Base-by-base conservation (phyloP, 192 early-diverging fungal genomes). In the Chytriomyces sp. region DNA sequence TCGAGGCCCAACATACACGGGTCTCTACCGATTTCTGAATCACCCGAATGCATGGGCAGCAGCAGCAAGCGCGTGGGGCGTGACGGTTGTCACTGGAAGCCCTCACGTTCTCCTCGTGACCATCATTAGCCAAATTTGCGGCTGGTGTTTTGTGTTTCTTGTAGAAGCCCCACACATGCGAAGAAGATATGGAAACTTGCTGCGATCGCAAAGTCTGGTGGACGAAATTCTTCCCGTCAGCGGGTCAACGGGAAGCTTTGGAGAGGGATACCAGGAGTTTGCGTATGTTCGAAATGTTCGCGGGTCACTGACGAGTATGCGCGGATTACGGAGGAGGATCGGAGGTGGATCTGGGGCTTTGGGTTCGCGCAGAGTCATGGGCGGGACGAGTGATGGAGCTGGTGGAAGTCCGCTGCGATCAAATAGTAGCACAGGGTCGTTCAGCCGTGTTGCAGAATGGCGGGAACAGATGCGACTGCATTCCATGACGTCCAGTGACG, bases 141-240 rank as follows among this genome's bases (percentile, higher is more conserved):
- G 91, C 77, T 92, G 95, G 80, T 77, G 95, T 78, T 97, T 98
- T 76, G 77, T 95, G 50, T 82, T 88, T 61, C 94, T 92, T 77
- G 96, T 99, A 45, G 96, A 98, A 79, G 89, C 91, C 13, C 97
- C 96, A 61, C 95, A 97, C 78, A 96, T 97, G 96, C 85, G 88
- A 24, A 89, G 91, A 77, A 81, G 94, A 46, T 98, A 98, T 77
- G 96, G 96, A 28, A 84, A 89, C 24, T 87, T 92, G 71, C 87
- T 98, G 61, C 91, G 94, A 43, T 35, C 61, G 18, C 48, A 63
- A 18, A 89, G 91, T 62, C 92, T 94, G 69, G 93, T 92, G 60
- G 95, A 95, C 47, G 88, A 95, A 35, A 80, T 84, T 59, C 83
- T 84, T 26, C 86, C 86, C 0, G 80, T 92, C 46, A 82, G 84